These are phyloP conservation scores for Candida sanyaensis DNA, from an alignment of 1,139 yeast species.

Conservation along the genomic window DNA sequence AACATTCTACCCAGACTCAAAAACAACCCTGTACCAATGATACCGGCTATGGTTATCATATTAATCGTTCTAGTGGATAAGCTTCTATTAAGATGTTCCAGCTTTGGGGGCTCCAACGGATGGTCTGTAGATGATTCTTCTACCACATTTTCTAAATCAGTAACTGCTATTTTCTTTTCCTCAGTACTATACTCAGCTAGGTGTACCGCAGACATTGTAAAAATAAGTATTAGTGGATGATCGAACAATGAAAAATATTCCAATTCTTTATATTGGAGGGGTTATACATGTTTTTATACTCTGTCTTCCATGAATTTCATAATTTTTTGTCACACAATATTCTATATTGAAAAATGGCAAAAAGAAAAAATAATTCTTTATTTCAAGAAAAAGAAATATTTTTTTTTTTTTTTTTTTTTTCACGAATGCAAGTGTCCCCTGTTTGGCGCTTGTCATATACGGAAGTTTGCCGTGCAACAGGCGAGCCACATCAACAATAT, in stretches of 20 bases:
- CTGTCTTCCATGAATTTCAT: background rate
- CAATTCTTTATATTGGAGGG: background rate
- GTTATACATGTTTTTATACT: background rate
- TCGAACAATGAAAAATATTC: background rate
- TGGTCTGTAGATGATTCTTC: background rate
- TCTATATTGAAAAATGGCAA: too few relatives aligned
- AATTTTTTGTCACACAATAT: too few relatives aligned
- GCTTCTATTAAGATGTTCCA: constrained; percentile 41
- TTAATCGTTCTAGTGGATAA: constrained; percentile 55
- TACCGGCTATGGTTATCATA: constrained; percentile 69
- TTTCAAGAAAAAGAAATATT: background rate
- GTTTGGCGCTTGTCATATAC: background rate
- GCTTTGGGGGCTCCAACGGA: constrained; percentile 6
- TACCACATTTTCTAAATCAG: constrained; percentile 3
- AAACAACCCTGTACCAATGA: constrained; percentile 69
- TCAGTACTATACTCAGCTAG: background rate
- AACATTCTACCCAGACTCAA: constrained; percentile 65
- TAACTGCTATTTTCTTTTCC: background rate
- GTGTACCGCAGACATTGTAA: background rate
- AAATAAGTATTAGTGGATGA: background rate
- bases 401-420: too few relatives aligned
- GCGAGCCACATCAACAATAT: too few relatives aligned
- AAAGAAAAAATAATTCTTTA: background rate
- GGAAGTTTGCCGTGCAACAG: background rate
- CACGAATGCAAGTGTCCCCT: background rate